Evolutionary conservation across 768 basidiomycete genomes (phyloP), one percentile per base, ranked within the genome.

Genomic region (Boletellus emodensis): DNA sequence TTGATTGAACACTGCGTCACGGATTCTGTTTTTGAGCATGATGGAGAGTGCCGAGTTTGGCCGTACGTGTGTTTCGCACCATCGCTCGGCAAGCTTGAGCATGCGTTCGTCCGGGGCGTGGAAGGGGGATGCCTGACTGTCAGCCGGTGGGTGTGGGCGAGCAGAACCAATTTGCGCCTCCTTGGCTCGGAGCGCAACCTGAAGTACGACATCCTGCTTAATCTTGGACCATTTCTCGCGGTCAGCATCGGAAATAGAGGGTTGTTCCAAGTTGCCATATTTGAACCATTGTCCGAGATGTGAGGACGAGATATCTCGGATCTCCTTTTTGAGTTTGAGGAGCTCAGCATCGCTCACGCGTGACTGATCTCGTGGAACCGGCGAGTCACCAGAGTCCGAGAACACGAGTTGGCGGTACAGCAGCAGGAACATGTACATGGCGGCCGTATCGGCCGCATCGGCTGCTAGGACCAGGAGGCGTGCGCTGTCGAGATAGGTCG

Each of bases 351-450:
- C 79, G 56, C 75, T 78, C 46, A 79, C 66, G 62, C 71, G 73
- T 44, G 72, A 62, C 11, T 57, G 68, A 54, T 62, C 58, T 57
- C 65, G 61, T 51, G 64, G 33, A 54, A 55, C 34, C 14, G 70
- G 52, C 28, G 69, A 58, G 47, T 71, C 67, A 45, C 65, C 62
- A 30, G 71, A 61, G 35, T 74, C 73, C 47, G 82, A 79, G 57
- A 77, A 76, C 36, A 81, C 69, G 56, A 92, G 79, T 62, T 91
- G 86, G 37, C 89, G 82, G 64, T 83, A 91, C 18, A 92, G 81
- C 60, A 93, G 73, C 33, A 90, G 73, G 57, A 91, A 81, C 81
- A 93, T 85, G 70, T 86, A 89, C 44, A 90, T 69, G 40, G 84
- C 80, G 17, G 82, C 81, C 38, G 85, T 73, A 59, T 94, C 91